Conservation (phyloP, 169 alveolate species). For the Cryptosporidium parvum region DNA sequence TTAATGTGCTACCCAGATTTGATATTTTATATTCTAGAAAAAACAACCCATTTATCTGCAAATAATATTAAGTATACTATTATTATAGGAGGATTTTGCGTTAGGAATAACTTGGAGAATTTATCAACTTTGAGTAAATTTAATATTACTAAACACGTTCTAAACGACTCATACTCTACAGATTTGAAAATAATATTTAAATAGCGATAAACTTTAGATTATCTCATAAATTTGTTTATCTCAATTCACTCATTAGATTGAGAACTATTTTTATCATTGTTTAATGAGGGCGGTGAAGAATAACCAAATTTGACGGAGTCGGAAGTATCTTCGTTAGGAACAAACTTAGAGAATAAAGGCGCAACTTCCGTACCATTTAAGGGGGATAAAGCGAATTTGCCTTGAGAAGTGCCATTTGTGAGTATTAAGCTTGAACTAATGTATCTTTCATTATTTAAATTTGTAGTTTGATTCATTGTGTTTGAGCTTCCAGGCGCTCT, state of each 20-base stretch:
- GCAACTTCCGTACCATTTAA: constrained; percentile 45
- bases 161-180: not conserved
- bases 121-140: not conserved
- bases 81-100: not conserved
- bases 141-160: constrained; percentile 24
- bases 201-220: not conserved
- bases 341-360: constrained; percentile 56
- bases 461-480: not conserved
- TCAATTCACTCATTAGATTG: constrained; percentile 10
- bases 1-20: constrained; percentile 43
- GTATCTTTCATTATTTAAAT: not conserved
- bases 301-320: constrained; percentile 50
- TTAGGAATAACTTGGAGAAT: not conserved
- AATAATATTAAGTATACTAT: not conserved
- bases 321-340: constrained; percentile 29
- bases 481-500: not conserved
- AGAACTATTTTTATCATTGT: not conserved
- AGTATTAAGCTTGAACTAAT: not conserved
- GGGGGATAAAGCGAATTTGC: constrained; percentile 4
- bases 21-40: constrained; percentile 46
- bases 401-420: not conserved
- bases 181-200: not conserved
- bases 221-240: not conserved
- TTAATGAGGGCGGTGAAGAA: constrained; percentile 37
- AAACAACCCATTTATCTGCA: constrained; percentile 17